These are phyloP conservation scores for Leonotis leonurus DNA, from an alignment of 257 asterid species.

Conservation along the genomic window DNA sequence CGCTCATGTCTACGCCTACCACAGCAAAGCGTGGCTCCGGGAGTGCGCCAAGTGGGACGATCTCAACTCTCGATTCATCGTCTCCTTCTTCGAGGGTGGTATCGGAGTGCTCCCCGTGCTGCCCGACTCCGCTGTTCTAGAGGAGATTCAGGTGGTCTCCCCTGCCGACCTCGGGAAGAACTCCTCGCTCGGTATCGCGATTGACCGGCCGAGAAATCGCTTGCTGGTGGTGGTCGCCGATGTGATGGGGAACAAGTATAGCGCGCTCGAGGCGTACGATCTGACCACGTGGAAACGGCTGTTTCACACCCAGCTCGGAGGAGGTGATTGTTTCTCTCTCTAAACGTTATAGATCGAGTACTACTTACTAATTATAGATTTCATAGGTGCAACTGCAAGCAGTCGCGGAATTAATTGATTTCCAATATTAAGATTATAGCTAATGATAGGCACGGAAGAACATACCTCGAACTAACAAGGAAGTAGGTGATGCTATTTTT, in stretches of 20 bases:
- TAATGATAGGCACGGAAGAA: neutral
- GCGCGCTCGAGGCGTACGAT: slow-evolving; percentile 83
- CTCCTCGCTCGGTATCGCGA: slow-evolving; percentile 65
- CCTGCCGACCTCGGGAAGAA: slow-evolving; percentile 61
- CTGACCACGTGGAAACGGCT: slow-evolving; percentile 60
- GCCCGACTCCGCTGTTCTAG: slow-evolving; percentile 22
- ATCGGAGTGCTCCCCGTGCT: slow-evolving; percentile 54
- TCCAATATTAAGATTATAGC: neutral
- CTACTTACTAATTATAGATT: neutral
- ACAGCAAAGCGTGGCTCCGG: slow-evolving; percentile 73
- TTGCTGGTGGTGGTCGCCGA: slow-evolving; percentile 59
- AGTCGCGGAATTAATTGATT: no score
- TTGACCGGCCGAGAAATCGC: slow-evolving; percentile 87
- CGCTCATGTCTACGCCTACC: slow-evolving; percentile 52
- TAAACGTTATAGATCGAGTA: neutral
- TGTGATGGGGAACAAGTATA: slow-evolving; percentile 50
- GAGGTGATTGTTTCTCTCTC: slow-evolving; percentile 43
- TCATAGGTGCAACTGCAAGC: neutral
- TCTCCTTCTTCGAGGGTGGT: slow-evolving; percentile 79
- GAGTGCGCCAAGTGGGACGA: slow-evolving; percentile 89
- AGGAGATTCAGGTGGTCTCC: slow-evolving; percentile 52
- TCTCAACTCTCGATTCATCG: slow-evolving; percentile 58
- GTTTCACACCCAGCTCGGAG: slow-evolving; percentile 73
- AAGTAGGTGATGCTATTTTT: neutral
- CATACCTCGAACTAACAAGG: neutral